Base-by-base conservation (phyloP, 192 early-diverging fungal genomes). In the Coemansia reversa region DNA sequence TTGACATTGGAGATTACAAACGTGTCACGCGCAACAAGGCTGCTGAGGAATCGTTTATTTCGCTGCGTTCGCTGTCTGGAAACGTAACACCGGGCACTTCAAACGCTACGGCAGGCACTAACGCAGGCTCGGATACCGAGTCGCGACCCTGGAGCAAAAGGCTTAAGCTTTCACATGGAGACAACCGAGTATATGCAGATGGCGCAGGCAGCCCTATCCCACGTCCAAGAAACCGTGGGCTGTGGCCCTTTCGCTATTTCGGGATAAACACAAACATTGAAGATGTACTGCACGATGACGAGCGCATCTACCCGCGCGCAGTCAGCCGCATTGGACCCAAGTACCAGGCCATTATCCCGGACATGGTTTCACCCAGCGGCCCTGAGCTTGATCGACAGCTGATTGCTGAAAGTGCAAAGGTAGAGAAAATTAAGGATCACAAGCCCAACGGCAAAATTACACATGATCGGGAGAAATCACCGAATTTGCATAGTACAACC, bases 181-280 rank as follows among this genome's bases (percentile, higher is more conserved):
- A 76, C 11, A 39, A 63, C 32, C 53, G 58, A 6, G 12, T 42
- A 5, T 33, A 56, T 35, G 25, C n/a, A 1, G 69, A 68, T 18
- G 62, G 55, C 27, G 32, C 42, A 1, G 67, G 62, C 18, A 66
- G 65, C 25, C 67, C 68, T 23, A 70, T 76, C 29, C 70, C 63
- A 25, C 70, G 69, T 24, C 81, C 39, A 57, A 74, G 42, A 74
- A 77, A 75, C 72, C 82, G 56, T 50, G 86, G 69, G 16, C 81
- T 87, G 78, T 96, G 93, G 92, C 94, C 94, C 9, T 96, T 89
- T 65, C 83, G 91, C 14, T 96, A 96, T 65, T 92, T 94, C 83
- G 92, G 92, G 16, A 84, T 92, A 20, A 88, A 93, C 70, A 86
- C 89, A 0, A 84, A 90, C 45, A 86, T 90, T 19, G 81, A 84